Base-by-base conservation (phyloP, 116 monocot genomes). In the Zostera marina region DNA sequence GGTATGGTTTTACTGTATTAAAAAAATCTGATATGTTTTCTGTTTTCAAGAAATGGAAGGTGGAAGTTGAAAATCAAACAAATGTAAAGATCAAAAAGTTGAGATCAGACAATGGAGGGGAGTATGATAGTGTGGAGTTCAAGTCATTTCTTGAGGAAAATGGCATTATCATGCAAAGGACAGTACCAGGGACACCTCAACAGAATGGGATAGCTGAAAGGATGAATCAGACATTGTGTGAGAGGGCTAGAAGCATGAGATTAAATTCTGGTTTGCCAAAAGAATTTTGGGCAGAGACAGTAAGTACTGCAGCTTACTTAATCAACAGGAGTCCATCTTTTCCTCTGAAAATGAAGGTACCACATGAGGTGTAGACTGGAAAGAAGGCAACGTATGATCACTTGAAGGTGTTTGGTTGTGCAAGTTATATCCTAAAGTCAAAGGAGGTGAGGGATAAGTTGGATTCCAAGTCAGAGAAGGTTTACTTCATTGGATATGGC, bases 21-120 rank as follows among this genome's bases (percentile, higher is more conserved):
- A 63, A 15, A 17, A 65, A 65, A 22, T 65, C 42, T 41, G 53
- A 65, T 7, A 12, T 54, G 53, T 43, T 65, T n/a, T 0, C 22
- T 1, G 11, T 17, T 3, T 65, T 65, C 13, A 54, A 44, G 12
- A 42, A 15, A 4, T 54, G 41, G 41, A 65, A 53, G 15, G 10
- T 12, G 3, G 39, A 12, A 22, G 64, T 65, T 3, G 52, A 52
- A 7, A 52, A 1, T 5, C 26, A 45, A n/a, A 2, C n/a, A 2
- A 8, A 8, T 1, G 1, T 1, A 1, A 26, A 26, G 26, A 1
- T 26, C 3, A 26, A 26, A 4, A 2, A 26, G 1, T 26, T 26
- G 26, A 26, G 26, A 4, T 26, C 26, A 2, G 26, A 26, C 4
- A 26, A 26, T 26, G 26, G 4, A 1, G n/a, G n/a, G 9, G n/a